phyloP scores from a whole-genome alignment of 176 grass and related monocot genomes.

The Microstegium vimineum region DNA sequence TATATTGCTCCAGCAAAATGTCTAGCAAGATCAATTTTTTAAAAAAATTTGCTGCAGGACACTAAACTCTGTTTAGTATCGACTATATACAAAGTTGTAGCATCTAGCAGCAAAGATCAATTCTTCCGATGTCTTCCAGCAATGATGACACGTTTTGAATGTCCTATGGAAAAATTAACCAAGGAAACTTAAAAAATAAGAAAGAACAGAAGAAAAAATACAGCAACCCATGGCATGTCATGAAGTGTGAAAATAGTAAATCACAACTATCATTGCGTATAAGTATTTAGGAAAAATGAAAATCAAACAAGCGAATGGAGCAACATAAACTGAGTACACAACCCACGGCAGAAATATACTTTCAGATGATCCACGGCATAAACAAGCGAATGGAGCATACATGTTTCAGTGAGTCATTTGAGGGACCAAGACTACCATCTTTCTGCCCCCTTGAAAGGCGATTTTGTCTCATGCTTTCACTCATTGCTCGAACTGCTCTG shows the following conservation, averaged over 20 bases:
- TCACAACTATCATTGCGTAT: neutral
- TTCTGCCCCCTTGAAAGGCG: constrained; percentile 48
- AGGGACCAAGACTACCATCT: constrained; percentile 50
- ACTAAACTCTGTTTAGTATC: neutral
- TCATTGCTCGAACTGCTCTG: constrained; percentile 86
- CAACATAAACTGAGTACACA: neutral
- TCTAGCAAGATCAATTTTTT: neutral
- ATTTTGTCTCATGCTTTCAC: constrained; percentile 80
- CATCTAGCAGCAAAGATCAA: neutral
- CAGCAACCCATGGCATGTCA: neutral
- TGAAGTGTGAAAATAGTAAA: neutral
- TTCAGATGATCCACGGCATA: neutral
- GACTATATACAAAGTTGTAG: neutral
- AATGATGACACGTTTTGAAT: neutral
- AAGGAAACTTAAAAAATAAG: neutral
- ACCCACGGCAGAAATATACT: neutral
- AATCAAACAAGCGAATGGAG: neutral
- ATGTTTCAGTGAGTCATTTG: constrained; percentile 51
- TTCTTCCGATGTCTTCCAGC: neutral
- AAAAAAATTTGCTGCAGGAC: neutral
- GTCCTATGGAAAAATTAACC: neutral
- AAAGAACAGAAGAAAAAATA: neutral
- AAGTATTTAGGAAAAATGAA: neutral
- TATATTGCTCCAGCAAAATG: neutral
- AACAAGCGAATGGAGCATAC: constrained; percentile 33